Evolutionary conservation across 805 yeast genomes (phyloP).

Genomic region (Yamadazyma paraphyllophila): DNA sequence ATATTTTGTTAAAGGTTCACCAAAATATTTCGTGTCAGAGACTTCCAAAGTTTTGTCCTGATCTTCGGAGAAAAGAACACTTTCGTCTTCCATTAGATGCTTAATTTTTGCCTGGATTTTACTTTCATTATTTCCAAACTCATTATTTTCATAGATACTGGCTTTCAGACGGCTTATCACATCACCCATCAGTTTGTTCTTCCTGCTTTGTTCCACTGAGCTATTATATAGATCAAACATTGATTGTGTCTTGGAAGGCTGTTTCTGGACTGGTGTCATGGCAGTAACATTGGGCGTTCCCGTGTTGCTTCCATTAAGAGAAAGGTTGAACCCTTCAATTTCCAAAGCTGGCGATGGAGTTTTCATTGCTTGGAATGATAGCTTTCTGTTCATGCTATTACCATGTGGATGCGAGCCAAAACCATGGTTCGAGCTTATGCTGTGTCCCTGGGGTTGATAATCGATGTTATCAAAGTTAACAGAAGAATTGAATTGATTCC

Average conservation of each 20-base stretch:
- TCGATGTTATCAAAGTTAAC: slow-evolving; percentile 13
- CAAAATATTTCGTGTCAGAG: background rate
- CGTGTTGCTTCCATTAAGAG: background rate
- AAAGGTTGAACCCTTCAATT: slow-evolving; percentile 28
- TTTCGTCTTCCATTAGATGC: slow-evolving; percentile 21
- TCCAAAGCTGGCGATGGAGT: slow-evolving; percentile 39
- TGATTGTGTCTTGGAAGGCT: slow-evolving; percentile 34
- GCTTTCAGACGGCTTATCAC: slow-evolving; percentile 22
- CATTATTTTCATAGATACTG: slow-evolving; percentile 20
- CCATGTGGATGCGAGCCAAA: background rate
- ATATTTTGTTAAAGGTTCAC: slow-evolving; percentile 10
- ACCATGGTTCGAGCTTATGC: background rate
- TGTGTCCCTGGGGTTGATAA: slow-evolving; percentile 4
- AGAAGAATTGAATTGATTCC: slow-evolving; percentile 27
- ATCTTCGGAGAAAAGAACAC: background rate
- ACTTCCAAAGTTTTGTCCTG: slow-evolving; percentile 10
- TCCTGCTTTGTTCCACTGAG: background rate
- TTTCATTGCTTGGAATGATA: slow-evolving; percentile 29
- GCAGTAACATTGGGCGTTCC: background rate
- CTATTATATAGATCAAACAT: slow-evolving; percentile 27
- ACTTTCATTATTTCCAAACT: slow-evolving; percentile 18
- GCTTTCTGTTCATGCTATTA: slow-evolving; percentile 12
- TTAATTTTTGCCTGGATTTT: slow-evolving; percentile 23
- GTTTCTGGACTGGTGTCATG: background rate
- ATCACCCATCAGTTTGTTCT: slow-evolving; percentile 8